Conservation (phyloP, 768 basidiomycete species). For the Glaciozyma antarctica region DNA sequence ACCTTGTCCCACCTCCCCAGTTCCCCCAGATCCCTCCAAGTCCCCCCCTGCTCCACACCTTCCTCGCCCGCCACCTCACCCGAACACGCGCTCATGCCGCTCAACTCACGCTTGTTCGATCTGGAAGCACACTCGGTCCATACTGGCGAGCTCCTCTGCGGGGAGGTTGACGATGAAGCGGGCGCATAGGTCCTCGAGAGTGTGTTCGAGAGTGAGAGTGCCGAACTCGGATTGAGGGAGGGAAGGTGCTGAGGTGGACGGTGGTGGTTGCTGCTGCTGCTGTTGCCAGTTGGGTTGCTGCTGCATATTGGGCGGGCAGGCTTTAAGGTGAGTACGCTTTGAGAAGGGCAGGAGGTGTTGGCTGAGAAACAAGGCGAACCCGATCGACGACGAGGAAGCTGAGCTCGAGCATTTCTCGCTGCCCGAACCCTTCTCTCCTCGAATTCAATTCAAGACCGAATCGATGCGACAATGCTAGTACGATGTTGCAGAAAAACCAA, state of each 20-base stretch:
- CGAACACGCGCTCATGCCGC: neutral
- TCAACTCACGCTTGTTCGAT: conserved; percentile 89
- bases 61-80: neutral
- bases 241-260: neutral
- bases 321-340: too few relatives aligned
- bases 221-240: conserved; percentile 18
- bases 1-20: neutral
- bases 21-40: too few relatives aligned
- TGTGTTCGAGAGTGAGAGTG: conserved; percentile 10
- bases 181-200: conserved; percentile 28
- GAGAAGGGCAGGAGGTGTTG: too few relatives aligned
- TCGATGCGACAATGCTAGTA: too few relatives aligned
- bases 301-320: too few relatives aligned
- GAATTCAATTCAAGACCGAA: too few relatives aligned
- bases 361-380: too few relatives aligned
- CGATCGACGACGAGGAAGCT: too few relatives aligned
- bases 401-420: too few relatives aligned
- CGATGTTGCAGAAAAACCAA: too few relatives aligned
- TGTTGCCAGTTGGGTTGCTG: too few relatives aligned
- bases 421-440: too few relatives aligned
- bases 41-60: neutral
- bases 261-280: neutral
- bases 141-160: conserved; percentile 75
- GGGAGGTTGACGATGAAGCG: conserved; percentile 96
- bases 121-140: conserved; percentile 94